Evolutionary conservation across 2,329 filamentous ascomycete species (phyloP).

Genomic region (Fusarium agapanthi): DNA sequence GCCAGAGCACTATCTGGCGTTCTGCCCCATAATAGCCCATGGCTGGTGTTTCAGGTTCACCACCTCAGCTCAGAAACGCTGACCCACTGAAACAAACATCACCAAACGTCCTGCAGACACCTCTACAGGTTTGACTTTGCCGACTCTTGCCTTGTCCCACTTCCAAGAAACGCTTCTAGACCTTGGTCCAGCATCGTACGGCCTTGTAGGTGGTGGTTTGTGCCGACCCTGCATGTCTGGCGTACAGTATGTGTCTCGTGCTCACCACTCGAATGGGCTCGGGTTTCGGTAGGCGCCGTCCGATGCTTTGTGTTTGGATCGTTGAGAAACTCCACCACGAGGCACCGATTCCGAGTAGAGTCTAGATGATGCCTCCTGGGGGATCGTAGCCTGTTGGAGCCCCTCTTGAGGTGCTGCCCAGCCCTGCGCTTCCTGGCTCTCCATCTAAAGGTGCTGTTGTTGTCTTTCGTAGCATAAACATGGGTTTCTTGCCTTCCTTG

Average conservation of each 20-base stretch:
- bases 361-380: constrained; percentile 67
- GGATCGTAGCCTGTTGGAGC: constrained; percentile 62
- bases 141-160: constrained; percentile 13
- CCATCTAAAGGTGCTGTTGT: constrained; percentile 63
- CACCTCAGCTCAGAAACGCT: constrained; percentile 29
- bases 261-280: constrained; percentile 9
- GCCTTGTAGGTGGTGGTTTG: constrained; percentile 21
- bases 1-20: constrained; percentile 17
- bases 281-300: constrained; percentile 37
- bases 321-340: constrained; percentile 7
- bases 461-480: constrained; percentile 93
- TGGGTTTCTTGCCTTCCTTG: constrained; percentile 96
- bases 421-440: constrained; percentile 62
- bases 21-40: constrained; percentile 35
- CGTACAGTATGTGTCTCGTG: constrained; percentile 27
- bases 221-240: constrained; percentile 23
- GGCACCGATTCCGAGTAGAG: not conserved
- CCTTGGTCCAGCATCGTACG: constrained; percentile 19
- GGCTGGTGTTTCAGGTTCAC: constrained; percentile 38
- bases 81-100: constrained; percentile 39
- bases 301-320: not conserved
- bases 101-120: constrained; percentile 32
- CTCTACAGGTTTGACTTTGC: not conserved
- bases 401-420: constrained; percentile 56
- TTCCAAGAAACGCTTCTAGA: constrained; percentile 27